Evolutionary conservation across 163 green algal species (phyloP).

Genomic region (Scenedesmus sp.): DNA sequence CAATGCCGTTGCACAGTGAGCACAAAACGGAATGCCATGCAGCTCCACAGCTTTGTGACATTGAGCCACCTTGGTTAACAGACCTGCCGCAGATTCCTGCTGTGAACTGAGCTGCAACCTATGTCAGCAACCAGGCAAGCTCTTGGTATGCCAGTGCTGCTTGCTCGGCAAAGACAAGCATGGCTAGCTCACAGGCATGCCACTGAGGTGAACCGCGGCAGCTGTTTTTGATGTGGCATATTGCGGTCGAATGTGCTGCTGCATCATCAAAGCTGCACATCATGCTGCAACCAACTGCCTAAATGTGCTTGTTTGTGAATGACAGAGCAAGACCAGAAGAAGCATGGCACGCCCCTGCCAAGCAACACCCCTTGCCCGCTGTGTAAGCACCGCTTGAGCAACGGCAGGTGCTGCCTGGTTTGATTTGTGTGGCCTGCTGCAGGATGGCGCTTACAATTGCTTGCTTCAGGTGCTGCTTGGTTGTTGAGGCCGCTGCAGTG

Average conservation of each 20-base stretch:
- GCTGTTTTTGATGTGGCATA: too few species aligned
- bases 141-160: too few species aligned
- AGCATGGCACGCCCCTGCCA: not conserved
- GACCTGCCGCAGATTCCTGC: not conserved
- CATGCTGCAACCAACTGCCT: too few species aligned
- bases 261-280: not conserved
- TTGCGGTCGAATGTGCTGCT: too few species aligned
- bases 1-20: not conserved
- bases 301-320: not conserved
- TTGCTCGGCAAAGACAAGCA: too few species aligned
- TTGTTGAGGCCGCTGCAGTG: not conserved
- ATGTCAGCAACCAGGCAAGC: too few species aligned
- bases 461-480: not conserved
- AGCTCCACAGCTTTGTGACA: not conserved
- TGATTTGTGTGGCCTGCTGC: not conserved
- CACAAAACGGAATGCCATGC: not conserved
- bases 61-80: too few species aligned
- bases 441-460: not conserved
- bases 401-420: not conserved
- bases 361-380: too few species aligned
- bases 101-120: not conserved
- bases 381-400: not conserved
- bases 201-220: too few species aligned
- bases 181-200: too few species aligned
- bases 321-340: too few species aligned